Percentiles rank a stretch among this genome's conserved stretches.
These are phyloP conservation scores for Ascodesmis nigricans DNA, from an alignment of 495 filamentous ascomycete species.

Conservation along the genomic window DNA sequence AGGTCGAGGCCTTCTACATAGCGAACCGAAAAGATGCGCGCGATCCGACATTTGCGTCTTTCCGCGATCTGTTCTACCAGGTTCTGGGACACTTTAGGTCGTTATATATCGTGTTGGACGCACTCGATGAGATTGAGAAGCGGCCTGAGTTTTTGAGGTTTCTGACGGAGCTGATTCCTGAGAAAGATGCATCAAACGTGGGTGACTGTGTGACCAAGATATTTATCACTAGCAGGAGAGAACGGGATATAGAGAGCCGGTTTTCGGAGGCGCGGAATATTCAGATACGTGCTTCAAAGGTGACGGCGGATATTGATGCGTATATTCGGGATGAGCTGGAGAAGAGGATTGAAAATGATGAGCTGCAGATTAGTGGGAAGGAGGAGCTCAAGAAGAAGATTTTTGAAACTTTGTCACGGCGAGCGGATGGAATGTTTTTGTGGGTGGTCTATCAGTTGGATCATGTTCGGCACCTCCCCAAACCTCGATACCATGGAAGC, in stretches of 20 bases:
- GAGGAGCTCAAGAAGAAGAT: too few relatives aligned
- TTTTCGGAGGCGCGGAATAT: conserved; percentile 4
- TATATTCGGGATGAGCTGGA: too few relatives aligned
- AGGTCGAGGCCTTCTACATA: conserved; percentile 3
- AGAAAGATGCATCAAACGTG: too few relatives aligned
- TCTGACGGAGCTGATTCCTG: background rate
- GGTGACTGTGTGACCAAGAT: background rate
- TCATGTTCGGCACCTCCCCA: too few relatives aligned
- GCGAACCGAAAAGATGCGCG: conserved; percentile 2
- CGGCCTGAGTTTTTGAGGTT: conserved; percentile 1
- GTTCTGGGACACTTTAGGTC: background rate
- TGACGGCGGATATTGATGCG: too few relatives aligned
- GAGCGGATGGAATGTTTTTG: too few relatives aligned
- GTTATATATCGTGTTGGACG: conserved; percentile 6
- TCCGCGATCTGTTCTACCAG: conserved; percentile 4
- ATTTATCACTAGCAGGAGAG: conserved; percentile 4
- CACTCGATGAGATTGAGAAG: conserved; percentile 6
- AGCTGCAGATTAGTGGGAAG: too few relatives aligned
- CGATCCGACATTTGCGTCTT: conserved; percentile 1
- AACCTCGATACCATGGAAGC: conserved; percentile 1
- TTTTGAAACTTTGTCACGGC: too few relatives aligned
- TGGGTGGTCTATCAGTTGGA: too few relatives aligned
- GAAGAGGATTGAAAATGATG: too few relatives aligned
- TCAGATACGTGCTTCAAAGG: too few relatives aligned
- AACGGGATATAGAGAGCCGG: conserved; percentile 5